Evolutionary conservation across 257 asterid genomes (phyloP), one percentile per base, ranked within the genome.

Genomic region (Leptodermis oblonga): DNA sequence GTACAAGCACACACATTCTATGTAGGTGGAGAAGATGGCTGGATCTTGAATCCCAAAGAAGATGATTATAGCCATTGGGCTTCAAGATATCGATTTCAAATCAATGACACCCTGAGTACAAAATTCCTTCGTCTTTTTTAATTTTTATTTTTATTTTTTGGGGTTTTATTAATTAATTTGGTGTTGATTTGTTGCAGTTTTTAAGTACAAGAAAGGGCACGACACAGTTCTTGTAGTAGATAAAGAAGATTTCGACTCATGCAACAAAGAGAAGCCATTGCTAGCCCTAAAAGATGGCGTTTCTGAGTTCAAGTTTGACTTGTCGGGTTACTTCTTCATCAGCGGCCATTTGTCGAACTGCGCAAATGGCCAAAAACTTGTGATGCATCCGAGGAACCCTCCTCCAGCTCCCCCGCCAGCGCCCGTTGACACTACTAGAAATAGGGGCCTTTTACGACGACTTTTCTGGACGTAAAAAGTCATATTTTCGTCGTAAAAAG

Each of bases 191-290:
- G 20, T 7, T 68, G 65, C 71, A 90, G 97, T 79, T 56, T 90
- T 90, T 63, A 80, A 69, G n/a, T 90, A 85, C 78, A 73, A 77
- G 63, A 69, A 63, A 13, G 86, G 80, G 0, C 26, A 73, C 49
- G 92, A 90, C 67, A 82, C 90, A 0, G 97, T 90, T 45, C 18
- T 86, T 71, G 86, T 78, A 74, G 93, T 90, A 75, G 78, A 70
- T 56, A 74, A 71, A 42, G 78, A 74, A 2, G 88, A 82, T 31
- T 88, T 84, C 64, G 73, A 68, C 34, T 75, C 68, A 4, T 83
- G 91, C 69, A 73, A 83, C 70, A 72, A 74, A 11, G 79, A 62
- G 4, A 87, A 72, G 23, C 92, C 95, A 0, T 59, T 78, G 1
- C 67, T 26, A 13, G 74, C 53, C 26, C 31, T 88, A 11, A 86